These are phyloP conservation scores for Phanerodontia chrysosporium DNA, from an alignment of 768 basidiomycete species.

Conservation along the genomic window DNA sequence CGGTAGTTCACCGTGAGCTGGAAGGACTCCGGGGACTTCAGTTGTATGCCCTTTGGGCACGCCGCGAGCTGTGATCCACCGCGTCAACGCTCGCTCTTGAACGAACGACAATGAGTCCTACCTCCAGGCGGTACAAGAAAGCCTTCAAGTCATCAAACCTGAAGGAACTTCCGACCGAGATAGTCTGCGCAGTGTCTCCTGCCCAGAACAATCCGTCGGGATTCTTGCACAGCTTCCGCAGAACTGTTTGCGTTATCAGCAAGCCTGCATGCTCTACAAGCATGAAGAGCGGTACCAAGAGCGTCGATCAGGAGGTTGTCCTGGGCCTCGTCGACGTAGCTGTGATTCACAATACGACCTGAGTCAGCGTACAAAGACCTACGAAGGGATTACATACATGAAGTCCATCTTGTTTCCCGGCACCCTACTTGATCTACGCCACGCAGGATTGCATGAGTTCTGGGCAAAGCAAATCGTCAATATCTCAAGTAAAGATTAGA, in stretches of 20 bases:
- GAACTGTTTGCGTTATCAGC: constrained; percentile 36
- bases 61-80: not conserved
- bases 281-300: constrained; percentile 35
- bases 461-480: constrained; percentile 41
- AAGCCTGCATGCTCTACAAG: not conserved
- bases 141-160: constrained; percentile 68
- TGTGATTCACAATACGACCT: too few relatives aligned
- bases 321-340: constrained; percentile 68
- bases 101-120: constrained; percentile 14
- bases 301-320: constrained; percentile 68
- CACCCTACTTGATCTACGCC: constrained; percentile 29
- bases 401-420: constrained; percentile 48
- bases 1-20: constrained; percentile 33
- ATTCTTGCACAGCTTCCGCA: constrained; percentile 57
- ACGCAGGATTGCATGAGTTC: constrained; percentile 50
- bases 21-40: constrained; percentile 22
- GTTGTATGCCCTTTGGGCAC: not conserved
- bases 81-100: not conserved
- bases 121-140: constrained; percentile 59
- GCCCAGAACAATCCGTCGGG: constrained; percentile 73
- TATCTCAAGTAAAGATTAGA: not conserved
- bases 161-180: constrained; percentile 67
- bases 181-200: constrained; percentile 75
- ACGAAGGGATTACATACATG: constrained; percentile 48
- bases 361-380: too few relatives aligned